A percentile compares a stretch with the other conserved stretches of the same genome.
Conservation (phyloP, 192 early-diverging fungal species). For the Coemansia sp. region DNA sequence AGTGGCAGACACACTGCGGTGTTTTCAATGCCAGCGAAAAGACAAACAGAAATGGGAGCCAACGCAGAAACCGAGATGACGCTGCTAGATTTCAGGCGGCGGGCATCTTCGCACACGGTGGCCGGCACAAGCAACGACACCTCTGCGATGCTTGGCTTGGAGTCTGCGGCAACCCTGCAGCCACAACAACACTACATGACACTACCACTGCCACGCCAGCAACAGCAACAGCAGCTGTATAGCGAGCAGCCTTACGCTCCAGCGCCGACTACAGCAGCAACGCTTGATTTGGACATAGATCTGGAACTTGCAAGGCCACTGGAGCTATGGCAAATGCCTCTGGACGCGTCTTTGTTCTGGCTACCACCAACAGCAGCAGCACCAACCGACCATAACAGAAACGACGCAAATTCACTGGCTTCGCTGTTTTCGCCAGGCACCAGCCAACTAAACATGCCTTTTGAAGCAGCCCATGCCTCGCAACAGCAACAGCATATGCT, state of each 20-base stretch:
- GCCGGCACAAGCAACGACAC: conserved; percentile 1
- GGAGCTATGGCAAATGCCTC: conserved; percentile 36
- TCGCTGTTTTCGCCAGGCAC: not conserved
- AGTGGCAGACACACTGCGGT: not conserved
- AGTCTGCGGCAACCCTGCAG: conserved; percentile 4
- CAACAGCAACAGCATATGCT: not conserved
- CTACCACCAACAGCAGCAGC: conserved; percentile 7
- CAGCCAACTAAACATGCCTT: not conserved
- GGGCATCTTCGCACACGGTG: conserved; percentile 33
- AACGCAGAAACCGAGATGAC: not conserved
- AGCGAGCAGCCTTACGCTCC: not conserved
- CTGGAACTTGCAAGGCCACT: conserved; percentile 50
- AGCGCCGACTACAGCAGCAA: not conserved
- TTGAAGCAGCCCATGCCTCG: not conserved
- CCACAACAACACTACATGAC: conserved; percentile 11
- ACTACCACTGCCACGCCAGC: not conserved
- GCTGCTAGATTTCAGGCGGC: conserved; percentile 21
- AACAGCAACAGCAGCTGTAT: not conserved
- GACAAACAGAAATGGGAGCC: not conserved
- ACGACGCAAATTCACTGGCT: not conserved
- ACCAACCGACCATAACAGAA: not conserved
- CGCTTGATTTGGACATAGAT: conserved; percentile 15
- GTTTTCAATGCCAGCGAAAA: not conserved
- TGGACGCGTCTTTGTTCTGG: conserved; percentile 29
- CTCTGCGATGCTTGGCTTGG: conserved; percentile 2